A percentile compares a stretch with the other conserved stretches of the same genome.
phyloP scores from a whole-genome alignment of 2,329 filamentous ascomycete genomes.

The Arthrocladium fulminans region DNA sequence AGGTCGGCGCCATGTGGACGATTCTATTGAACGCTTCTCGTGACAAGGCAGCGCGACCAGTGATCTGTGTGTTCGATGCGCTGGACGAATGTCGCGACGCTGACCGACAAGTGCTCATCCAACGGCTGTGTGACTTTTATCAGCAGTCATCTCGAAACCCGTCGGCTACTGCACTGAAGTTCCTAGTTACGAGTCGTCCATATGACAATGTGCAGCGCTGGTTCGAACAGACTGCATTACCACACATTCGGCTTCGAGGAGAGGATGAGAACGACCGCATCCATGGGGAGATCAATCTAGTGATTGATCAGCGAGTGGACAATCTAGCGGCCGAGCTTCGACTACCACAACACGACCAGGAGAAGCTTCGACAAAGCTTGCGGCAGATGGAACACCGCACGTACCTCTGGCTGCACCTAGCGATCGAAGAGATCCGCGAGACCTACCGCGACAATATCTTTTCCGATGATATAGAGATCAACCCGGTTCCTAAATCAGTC shows the following conservation, averaged over 20 bases:
- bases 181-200: slow-evolving; percentile 24
- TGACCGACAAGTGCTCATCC: slow-evolving; percentile 13
- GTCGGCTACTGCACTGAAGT: slow-evolving; percentile 12
- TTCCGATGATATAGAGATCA: too few relatives aligned
- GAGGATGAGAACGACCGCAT: slow-evolving; percentile 18
- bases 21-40: slow-evolving; percentile 13
- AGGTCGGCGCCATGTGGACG: slow-evolving; percentile 14
- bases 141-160: background rate
- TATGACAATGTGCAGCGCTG: slow-evolving; percentile 20
- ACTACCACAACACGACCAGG: background rate
- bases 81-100: slow-evolving; percentile 23
- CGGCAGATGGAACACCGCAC: slow-evolving; percentile 14
- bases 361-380: slow-evolving; percentile 8
- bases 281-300: slow-evolving; percentile 20
- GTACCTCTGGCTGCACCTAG: slow-evolving; percentile 20
- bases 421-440: slow-evolving; percentile 15
- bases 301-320: slow-evolving; percentile 16
- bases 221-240: slow-evolving; percentile 14
- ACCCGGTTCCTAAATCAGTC: too few relatives aligned
- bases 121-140: slow-evolving; percentile 10
- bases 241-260: slow-evolving; percentile 14
- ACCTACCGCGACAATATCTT: too few relatives aligned
- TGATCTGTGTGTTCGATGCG: slow-evolving; percentile 23
- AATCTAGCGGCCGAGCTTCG: slow-evolving; percentile 1
- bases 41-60: background rate